phyloP scores from a whole-genome alignment of 2,329 filamentous ascomycete genomes.

The Neofusicoccum parvum region DNA sequence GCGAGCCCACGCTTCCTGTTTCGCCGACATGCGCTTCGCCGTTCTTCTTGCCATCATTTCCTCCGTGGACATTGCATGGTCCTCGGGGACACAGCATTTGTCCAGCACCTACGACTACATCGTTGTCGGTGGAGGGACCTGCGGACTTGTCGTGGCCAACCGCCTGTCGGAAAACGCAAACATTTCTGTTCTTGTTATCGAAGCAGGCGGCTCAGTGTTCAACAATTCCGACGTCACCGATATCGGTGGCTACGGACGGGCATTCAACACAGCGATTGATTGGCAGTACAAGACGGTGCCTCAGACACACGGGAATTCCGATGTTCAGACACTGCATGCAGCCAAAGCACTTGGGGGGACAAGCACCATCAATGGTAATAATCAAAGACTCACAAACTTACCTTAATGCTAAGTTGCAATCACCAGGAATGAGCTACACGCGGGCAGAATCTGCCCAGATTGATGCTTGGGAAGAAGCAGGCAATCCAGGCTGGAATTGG shows the following conservation, averaged over 20 bases:
- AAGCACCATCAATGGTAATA: slow-evolving; percentile 45
- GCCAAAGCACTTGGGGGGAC: slow-evolving; percentile 48
- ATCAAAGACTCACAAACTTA: neutral
- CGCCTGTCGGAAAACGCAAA: slow-evolving; percentile 56
- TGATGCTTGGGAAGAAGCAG: slow-evolving; percentile 45
- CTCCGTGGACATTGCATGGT: too few species aligned
- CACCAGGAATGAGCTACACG: slow-evolving; percentile 37
- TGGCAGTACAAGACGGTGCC: slow-evolving; percentile 44
- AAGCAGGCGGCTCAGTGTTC: slow-evolving; percentile 30
- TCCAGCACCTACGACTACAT: slow-evolving; percentile 31
- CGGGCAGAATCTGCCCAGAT: slow-evolving; percentile 37
- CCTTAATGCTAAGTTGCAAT: neutral
- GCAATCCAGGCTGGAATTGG: slow-evolving; percentile 43
- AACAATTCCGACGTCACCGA: slow-evolving; percentile 35
- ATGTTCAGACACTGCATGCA: slow-evolving; percentile 29
- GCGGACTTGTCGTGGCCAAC: slow-evolving; percentile 53
- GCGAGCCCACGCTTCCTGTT: too few species aligned
- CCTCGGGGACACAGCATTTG: neutral
- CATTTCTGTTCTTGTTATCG: slow-evolving; percentile 41
- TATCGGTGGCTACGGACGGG: slow-evolving; percentile 27
- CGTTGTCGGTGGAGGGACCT: slow-evolving; percentile 45
- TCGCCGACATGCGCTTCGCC: neutral
- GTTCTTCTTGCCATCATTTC: neutral
- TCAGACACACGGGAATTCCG: slow-evolving; percentile 38
- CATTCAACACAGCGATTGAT: slow-evolving; percentile 37